These are phyloP conservation scores for Leccinum longicurvipes DNA, from an alignment of 768 basidiomycete genomes.

Conservation along the genomic window DNA sequence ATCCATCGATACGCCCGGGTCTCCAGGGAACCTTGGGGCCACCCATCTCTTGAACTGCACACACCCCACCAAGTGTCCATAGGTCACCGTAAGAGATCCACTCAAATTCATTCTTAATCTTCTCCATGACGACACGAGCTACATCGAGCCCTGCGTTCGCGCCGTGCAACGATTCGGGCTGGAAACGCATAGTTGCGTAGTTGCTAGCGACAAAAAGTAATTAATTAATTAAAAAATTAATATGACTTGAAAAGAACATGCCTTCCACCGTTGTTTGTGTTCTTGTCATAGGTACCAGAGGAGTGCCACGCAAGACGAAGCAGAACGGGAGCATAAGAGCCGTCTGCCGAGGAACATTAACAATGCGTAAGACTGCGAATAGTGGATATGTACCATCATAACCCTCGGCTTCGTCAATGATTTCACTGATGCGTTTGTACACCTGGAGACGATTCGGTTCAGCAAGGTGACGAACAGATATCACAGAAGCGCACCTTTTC, in stretches of 20 bases:
- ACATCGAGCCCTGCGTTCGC: constrained; percentile 82
- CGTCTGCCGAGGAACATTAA: constrained; percentile 47
- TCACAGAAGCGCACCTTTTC: constrained; percentile 58
- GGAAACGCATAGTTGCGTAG: constrained; percentile 98
- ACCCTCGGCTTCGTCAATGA: constrained; percentile 60
- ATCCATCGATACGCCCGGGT: constrained; percentile 88
- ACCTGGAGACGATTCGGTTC: constrained; percentile 45
- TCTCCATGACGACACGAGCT: constrained; percentile 81
- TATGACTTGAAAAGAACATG: constrained; percentile 23
- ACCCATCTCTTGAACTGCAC: constrained; percentile 88
- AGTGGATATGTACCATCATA: constrained; percentile 71
- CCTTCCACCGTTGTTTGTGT: constrained; percentile 77
- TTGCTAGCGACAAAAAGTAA: constrained; percentile 57
- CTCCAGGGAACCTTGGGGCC: constrained; percentile 95
- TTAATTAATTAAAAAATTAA: neutral
- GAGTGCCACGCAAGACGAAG: constrained; percentile 92
- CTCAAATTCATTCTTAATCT: constrained; percentile 80
- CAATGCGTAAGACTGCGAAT: neutral
- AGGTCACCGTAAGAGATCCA: constrained; percentile 97
- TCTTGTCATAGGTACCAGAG: constrained; percentile 91
- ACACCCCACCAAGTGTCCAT: constrained; percentile 95
- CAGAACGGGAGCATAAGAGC: constrained; percentile 83
- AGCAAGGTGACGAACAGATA: neutral
- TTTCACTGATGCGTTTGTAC: constrained; percentile 83
- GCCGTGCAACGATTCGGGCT: constrained; percentile 78